These are phyloP conservation scores for Thelonectria blattea DNA, from an alignment of 2,329 filamentous ascomycete species.

Conservation along the genomic window DNA sequence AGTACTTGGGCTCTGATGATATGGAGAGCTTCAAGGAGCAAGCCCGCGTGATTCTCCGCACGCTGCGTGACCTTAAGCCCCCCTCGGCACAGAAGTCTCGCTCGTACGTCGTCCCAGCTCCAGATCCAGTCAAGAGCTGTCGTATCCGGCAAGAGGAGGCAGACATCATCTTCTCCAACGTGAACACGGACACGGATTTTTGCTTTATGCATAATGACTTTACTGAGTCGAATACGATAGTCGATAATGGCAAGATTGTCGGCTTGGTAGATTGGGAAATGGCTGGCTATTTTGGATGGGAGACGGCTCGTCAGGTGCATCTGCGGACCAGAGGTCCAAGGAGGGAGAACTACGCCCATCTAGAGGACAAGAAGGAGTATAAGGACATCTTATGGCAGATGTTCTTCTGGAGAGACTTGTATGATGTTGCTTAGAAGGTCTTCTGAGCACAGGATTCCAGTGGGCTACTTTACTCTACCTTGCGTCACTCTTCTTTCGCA, in stretches of 20 bases:
- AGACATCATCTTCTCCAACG: constrained; percentile 41
- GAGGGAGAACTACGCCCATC: constrained; percentile 31
- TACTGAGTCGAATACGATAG: constrained; percentile 45
- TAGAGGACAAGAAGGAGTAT: too few relatives aligned
- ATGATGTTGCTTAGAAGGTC: too few relatives aligned
- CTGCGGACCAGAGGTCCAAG: constrained; percentile 31
- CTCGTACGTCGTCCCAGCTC: constrained; percentile 59
- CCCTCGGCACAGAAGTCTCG: constrained; percentile 19
- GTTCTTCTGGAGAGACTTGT: too few relatives aligned
- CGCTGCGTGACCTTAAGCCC: constrained; percentile 38
- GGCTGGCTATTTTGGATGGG: constrained; percentile 46
- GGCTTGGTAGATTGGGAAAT: constrained; percentile 51
- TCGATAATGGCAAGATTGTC: constrained; percentile 46
- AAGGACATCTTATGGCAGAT: too few relatives aligned
- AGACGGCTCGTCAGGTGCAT: constrained; percentile 39
- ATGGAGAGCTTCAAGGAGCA: constrained; percentile 45
- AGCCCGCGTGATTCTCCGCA: constrained; percentile 41
- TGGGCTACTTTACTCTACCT: too few relatives aligned
- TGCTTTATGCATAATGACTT: constrained; percentile 50
- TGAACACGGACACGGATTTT: constrained; percentile 34
- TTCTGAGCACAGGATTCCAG: too few relatives aligned
- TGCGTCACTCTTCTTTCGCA: too few relatives aligned
- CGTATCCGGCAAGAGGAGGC: constrained; percentile 42
- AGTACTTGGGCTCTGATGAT: constrained; percentile 42
- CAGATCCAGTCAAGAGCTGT: constrained; percentile 64